These are phyloP conservation scores for Aspergillus awamori DNA, from an alignment of 2,329 filamentous ascomycete species.

Conservation along the genomic window DNA sequence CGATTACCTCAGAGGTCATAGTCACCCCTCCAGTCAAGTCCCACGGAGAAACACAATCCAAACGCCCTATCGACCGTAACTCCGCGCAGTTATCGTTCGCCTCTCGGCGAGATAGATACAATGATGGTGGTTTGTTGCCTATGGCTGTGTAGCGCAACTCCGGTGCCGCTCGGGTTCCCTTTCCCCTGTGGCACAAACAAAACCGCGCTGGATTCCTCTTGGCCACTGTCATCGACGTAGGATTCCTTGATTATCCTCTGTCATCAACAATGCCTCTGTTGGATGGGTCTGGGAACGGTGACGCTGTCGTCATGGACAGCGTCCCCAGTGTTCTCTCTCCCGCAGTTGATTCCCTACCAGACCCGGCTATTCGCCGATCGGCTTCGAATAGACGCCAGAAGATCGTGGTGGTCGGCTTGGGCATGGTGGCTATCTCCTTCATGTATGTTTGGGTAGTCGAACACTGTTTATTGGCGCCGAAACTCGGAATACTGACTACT, in stretches of 20 bases:
- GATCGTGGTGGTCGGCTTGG: constrained; percentile 81
- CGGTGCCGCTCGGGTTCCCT: not conserved
- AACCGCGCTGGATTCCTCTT: not conserved
- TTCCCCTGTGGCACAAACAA: constrained; percentile 1
- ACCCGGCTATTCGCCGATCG: constrained; percentile 5
- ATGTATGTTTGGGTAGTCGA: constrained; percentile 63
- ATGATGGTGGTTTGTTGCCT: not conserved
- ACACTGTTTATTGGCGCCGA: not conserved
- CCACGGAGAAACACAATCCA: constrained; percentile 16
- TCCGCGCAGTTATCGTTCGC: not conserved
- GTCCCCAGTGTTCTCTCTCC: constrained; percentile 15
- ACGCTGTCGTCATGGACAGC: constrained; percentile 29
- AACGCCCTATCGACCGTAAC: not conserved
- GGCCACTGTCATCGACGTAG: not conserved
- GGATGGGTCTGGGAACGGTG: constrained; percentile 30
- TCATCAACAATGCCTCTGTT: constrained; percentile 34
- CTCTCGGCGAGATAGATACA: constrained; percentile 5
- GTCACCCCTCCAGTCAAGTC: not conserved
- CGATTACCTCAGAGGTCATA: constrained; percentile 16
- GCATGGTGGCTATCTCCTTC: constrained; percentile 89
- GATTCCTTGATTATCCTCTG: not conserved
- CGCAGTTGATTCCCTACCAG: constrained; percentile 10
- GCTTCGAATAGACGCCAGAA: constrained; percentile 53
- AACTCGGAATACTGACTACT: not conserved
- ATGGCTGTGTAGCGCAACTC: not conserved